Evolutionary conservation across 2,329 filamentous ascomycete species (phyloP), one percentile per base, ranked within the genome.

Genomic region (Lojkania enalia): DNA sequence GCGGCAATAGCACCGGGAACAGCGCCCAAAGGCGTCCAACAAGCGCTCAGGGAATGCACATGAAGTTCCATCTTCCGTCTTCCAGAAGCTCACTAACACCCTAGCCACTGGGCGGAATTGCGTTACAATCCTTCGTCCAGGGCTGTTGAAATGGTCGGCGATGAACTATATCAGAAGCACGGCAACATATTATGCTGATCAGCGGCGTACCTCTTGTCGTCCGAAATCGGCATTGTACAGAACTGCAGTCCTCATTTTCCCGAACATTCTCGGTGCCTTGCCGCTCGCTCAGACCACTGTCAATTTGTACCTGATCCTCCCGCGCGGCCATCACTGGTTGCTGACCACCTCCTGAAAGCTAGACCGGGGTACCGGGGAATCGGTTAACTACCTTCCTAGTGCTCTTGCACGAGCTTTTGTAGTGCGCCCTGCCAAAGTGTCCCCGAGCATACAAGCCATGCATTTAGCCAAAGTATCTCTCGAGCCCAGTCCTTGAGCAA

Each of bases 391-490:
- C 14, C 9, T 15, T 16, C 16, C 30, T 7, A 9, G 6, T 16
- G 6, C 30, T 33, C 30, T 33, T 16, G 14, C 38, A 27, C 5
- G 9, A 19, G 9, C 13, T 29, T 37, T 21, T 43, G 16, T 9
- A 27, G 23, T 27, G 7, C 14, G 44, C 40, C 45, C 38, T 48
- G 41, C 44, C 44, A 47, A 48, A 37, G 12, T 11, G 18, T 7
- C 20, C 20, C 27, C 18, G 20, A 20, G 27, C 14, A 41, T 43
- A 43, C 39, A 39, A 20, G 25, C 9, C 15, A 21, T 38, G 44
- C 48, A 51, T 51, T 51, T 51, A 51, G 45, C 48, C 48, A 51
- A 40, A 51, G 48, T 51, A 39, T 6, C 30, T 15, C 25, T 14
- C 20, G 42, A 31, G 25, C 42, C 16, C 13, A 19, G 25, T 18